A percentile compares a stretch with the other conserved stretches of the same genome.
Evolutionary conservation across 148 eudicot species (phyloP).

Genomic region (Cornus suecica): DNA sequence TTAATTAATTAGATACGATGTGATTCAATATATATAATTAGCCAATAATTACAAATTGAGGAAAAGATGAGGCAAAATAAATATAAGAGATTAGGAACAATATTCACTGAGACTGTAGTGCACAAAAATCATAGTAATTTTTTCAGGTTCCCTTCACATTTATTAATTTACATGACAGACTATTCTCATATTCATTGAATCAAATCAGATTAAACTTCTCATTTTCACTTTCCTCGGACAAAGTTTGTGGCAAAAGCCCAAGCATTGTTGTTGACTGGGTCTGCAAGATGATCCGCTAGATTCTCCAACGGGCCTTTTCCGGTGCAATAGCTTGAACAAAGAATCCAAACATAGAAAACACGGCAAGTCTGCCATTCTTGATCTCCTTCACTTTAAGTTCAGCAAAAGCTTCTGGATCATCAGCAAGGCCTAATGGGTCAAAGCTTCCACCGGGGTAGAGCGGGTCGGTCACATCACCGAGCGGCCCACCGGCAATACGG

Average conservation of each 20-base stretch:
- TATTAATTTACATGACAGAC: too few relatives aligned
- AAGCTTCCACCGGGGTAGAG: slow-evolving; percentile 35
- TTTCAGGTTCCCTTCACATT: neutral
- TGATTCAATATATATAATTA: too few relatives aligned
- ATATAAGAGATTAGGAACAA: too few relatives aligned
- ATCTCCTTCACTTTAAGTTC: slow-evolving; percentile 39
- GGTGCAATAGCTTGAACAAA: too few relatives aligned
- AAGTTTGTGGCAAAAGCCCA: slow-evolving; percentile 7
- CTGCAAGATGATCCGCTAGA: slow-evolving; percentile 31
- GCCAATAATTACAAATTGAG: too few relatives aligned
- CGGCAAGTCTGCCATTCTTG: slow-evolving; percentile 31
- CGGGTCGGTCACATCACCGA: slow-evolving; percentile 35
- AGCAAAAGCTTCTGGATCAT: slow-evolving; percentile 29
- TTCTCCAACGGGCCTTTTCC: slow-evolving; percentile 4
- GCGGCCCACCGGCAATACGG: slow-evolving; percentile 36
- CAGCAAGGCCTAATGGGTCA: slow-evolving; percentile 28
- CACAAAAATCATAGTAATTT: neutral
- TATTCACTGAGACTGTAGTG: neutral
- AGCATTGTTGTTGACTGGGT: slow-evolving; percentile 39
- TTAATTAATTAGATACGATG: too few relatives aligned
- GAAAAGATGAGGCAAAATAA: neutral
- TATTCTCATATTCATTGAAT: too few relatives aligned
- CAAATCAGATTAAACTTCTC: too few relatives aligned
- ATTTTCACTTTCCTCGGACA: too few relatives aligned
- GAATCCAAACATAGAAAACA: slow-evolving; percentile 21